These are phyloP conservation scores for Cyclanthera cordifolia DNA, from an alignment of 306 rosid species.

Conservation along the genomic window DNA sequence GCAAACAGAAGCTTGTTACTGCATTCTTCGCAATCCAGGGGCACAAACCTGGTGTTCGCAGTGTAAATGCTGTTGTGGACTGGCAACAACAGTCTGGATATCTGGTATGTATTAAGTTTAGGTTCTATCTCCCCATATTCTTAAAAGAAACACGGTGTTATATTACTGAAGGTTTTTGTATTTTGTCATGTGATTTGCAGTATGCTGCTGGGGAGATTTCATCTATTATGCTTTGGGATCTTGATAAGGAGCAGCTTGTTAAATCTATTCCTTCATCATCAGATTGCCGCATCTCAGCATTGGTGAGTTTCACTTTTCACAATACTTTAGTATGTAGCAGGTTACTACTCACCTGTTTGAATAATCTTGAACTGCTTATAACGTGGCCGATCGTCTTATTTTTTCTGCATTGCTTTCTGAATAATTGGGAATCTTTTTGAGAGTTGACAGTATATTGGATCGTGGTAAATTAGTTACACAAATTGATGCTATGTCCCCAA, in stretches of 20 bases:
- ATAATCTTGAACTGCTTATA: not conserved
- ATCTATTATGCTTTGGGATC: slow-evolving; percentile 76
- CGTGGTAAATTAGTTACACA: not conserved
- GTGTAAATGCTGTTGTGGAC: slow-evolving; percentile 84
- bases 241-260: slow-evolving; percentile 78
- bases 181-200: slow-evolving; percentile 34
- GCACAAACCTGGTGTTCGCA: slow-evolving; percentile 74
- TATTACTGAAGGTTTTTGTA: slow-evolving; percentile 6
- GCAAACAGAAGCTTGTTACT: slow-evolving; percentile 82
- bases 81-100: slow-evolving; percentile 98
- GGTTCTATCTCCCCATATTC: not conserved
- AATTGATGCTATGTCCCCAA: not conserved
- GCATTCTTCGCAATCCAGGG: slow-evolving; percentile 89
- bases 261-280: slow-evolving; percentile 67
- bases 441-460: not conserved
- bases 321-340: slow-evolving; percentile 6
- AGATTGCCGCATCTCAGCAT: slow-evolving; percentile 74
- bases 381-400: not conserved
- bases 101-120: slow-evolving; percentile 39
- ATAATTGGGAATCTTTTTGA: not conserved
- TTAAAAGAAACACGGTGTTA: no score
- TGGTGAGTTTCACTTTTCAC: slow-evolving; percentile 46
- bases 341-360: not conserved
- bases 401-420: not conserved
- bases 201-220: slow-evolving; percentile 82